These are phyloP conservation scores for Dipteronia sinensis DNA, from an alignment of 345 rosid genomes.

Conservation along the genomic window DNA sequence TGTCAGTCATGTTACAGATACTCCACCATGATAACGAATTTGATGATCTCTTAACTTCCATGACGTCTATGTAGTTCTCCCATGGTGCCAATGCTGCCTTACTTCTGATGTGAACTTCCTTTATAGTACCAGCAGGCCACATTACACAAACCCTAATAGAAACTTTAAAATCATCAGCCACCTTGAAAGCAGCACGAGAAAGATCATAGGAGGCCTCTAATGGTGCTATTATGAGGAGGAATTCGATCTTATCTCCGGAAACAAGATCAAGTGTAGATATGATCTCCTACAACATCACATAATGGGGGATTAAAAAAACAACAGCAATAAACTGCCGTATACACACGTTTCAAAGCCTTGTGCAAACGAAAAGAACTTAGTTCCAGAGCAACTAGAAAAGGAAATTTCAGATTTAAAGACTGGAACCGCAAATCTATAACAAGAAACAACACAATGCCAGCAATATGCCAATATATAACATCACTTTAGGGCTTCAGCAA, in stretches of 20 bases:
- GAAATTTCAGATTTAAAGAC: not conserved
- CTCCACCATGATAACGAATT: conserved; percentile 73
- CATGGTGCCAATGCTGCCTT: conserved; percentile 58
- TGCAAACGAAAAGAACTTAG: not conserved
- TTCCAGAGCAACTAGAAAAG: conserved; percentile 4
- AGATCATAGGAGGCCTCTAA: conserved; percentile 61
- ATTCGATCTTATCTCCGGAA: conserved; percentile 65
- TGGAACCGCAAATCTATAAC: not conserved
- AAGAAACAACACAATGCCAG: not conserved
- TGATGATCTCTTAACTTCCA: conserved; percentile 47
- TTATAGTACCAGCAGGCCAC: conserved; percentile 51
- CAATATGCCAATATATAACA: not conserved
- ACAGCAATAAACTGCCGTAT: not conserved
- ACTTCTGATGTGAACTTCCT: conserved; percentile 35
- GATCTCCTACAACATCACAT: conserved; percentile 35
- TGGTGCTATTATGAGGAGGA: conserved; percentile 80
- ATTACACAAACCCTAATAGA: conserved; percentile 56
- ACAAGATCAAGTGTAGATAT: conserved; percentile 80
- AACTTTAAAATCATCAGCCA: conserved; percentile 59
- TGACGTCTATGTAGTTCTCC: conserved; percentile 58
- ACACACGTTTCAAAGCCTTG: not conserved
- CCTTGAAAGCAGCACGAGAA: conserved; percentile 54
- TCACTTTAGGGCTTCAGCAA: not conserved
- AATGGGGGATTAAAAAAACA: not conserved
- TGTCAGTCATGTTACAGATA: conserved; percentile 64